Percentiles rank a stretch among this genome's conserved stretches.
phyloP scores from a whole-genome alignment of 2,329 filamentous ascomycete genomes.

The Golovinomyces cichoracearum region DNA sequence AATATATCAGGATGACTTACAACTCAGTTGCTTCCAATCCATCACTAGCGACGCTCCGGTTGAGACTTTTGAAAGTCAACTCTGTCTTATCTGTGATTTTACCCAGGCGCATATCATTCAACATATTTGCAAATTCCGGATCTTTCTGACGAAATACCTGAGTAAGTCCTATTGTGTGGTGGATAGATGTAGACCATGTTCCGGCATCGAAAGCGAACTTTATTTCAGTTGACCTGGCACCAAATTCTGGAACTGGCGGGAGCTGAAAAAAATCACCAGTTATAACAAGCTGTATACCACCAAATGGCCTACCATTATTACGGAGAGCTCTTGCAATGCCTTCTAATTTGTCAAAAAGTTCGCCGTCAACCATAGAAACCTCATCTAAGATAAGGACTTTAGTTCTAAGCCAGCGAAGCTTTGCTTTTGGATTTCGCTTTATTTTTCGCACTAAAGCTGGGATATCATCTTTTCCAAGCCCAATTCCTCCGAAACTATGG shows the following conservation, averaged over 20 bases:
- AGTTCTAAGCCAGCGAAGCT: slow-evolving; percentile 65
- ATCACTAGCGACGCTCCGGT: slow-evolving; percentile 42
- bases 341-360: slow-evolving; percentile 88
- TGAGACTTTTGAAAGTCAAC: slow-evolving; percentile 45
- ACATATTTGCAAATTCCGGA: slow-evolving; percentile 67
- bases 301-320: slow-evolving; percentile 80
- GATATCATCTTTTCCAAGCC: slow-evolving; percentile 70
- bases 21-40: slow-evolving; percentile 64
- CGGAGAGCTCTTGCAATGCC: slow-evolving; percentile 61
- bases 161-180: slow-evolving; percentile 84
- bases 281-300: slow-evolving; percentile 82
- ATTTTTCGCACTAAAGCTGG: slow-evolving; percentile 71
- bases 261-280: slow-evolving; percentile 97
- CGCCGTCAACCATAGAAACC: slow-evolving; percentile 94
- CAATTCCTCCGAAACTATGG: slow-evolving; percentile 89
- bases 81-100: slow-evolving; percentile 54
- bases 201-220: slow-evolving; percentile 85
- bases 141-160: slow-evolving; percentile 94
- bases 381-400: slow-evolving; percentile 82
- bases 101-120: slow-evolving; percentile 92
- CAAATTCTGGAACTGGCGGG: slow-evolving; percentile 63
- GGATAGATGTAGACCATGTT: slow-evolving; percentile 77
- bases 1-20: slow-evolving; percentile 18
- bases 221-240: slow-evolving; percentile 29
- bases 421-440: slow-evolving; percentile 63